Base-by-base conservation (phyloP, 2,329 filamentous ascomycete species). In the Torrubiellomyces zombiae region DNA sequence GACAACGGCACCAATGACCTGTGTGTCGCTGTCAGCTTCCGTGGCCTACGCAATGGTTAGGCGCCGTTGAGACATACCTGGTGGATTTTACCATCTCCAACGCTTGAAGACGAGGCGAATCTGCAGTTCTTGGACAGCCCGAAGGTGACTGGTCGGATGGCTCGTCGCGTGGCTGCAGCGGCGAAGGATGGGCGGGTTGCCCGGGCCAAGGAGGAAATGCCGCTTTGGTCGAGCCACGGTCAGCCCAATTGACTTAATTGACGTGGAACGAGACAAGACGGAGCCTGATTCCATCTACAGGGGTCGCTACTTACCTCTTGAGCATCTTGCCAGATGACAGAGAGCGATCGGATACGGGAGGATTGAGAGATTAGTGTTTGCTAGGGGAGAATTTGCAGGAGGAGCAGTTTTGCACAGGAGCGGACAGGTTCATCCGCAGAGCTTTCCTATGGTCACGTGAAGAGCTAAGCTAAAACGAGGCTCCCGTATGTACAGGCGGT, bases 1-100 rank as follows among this genome's bases (percentile, higher is more conserved):
- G 48, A 95, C 89, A 56, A 95, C 85, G 66, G 89, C 86, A 79
- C 89, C 85, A 64, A 94, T 94, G 59, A 94, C 85, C 65, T 83
- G 63, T 70, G 51, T 73, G 64, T 67, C 75, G 51, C 38, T 34
- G 45, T 56, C 45, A 55, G 47, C 40, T 7, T 10, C 30, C 25
- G 28, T 24, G 15, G 28, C 24, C 22, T 14, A 24, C 9, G 21
- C 23, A 18, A 17, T 23, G 21, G 24, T 20, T 11, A 21, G 11
- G 22, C 24, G 18, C 18, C 17, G 27, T 24, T 28, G 35, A n/a
- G n/a, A n/a, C 63, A 56, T 49, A 70, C 66, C 64, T 75, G 70
- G 60, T 75, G 61, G 49, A 75, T 73, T 60, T 74, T 74, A 54
- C 70, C 70, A 55, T 67, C 58, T 47, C 67, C 58, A 39, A 62